Percentiles rank a stretch among this genome's conserved stretches.
Evolutionary conservation across 2,329 filamentous ascomycete genomes (phyloP).

Genomic region (Claviceps sp.): DNA sequence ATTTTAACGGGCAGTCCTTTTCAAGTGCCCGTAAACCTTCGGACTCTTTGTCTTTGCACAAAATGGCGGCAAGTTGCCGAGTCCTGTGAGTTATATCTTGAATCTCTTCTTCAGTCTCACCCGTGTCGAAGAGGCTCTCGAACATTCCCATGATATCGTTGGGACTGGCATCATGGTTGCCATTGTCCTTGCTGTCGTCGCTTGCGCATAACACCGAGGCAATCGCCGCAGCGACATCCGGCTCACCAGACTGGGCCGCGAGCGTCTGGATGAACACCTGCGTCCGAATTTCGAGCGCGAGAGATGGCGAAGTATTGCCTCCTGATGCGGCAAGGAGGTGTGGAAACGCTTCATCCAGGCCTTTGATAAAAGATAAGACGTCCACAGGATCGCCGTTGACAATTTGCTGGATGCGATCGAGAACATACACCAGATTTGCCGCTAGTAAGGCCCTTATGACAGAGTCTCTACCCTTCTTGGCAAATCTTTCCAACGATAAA

Average conservation of each 20-base stretch:
- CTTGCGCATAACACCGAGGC: slow-evolving; percentile 18
- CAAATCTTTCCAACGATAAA: slow-evolving; percentile 5
- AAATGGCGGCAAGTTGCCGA: not conserved
- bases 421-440: slow-evolving; percentile 23
- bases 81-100: not conserved
- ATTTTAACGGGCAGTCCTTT: slow-evolving; percentile 8
- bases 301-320: slow-evolving; percentile 10
- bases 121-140: slow-evolving; percentile 11
- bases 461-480: not conserved
- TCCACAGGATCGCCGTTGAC: slow-evolving; percentile 5
- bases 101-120: not conserved
- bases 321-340: slow-evolving; percentile 13
- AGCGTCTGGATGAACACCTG: slow-evolving; percentile 19
- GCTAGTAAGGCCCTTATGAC: slow-evolving; percentile 12
- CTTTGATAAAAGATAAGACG: slow-evolving; percentile 15
- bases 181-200: no score
- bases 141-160: slow-evolving; percentile 13
- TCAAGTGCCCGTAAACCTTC: slow-evolving; percentile 7
- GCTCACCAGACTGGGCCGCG: slow-evolving; percentile 4
- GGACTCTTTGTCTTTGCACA: slow-evolving; percentile 2
- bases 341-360: slow-evolving; percentile 19
- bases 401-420: slow-evolving; percentile 15
- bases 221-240: slow-evolving; percentile 10
- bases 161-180: not conserved
- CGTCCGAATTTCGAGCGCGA: slow-evolving; percentile 24